Conservation (phyloP, 257 asterid genomes). For the Penstemon barbatus region DNA sequence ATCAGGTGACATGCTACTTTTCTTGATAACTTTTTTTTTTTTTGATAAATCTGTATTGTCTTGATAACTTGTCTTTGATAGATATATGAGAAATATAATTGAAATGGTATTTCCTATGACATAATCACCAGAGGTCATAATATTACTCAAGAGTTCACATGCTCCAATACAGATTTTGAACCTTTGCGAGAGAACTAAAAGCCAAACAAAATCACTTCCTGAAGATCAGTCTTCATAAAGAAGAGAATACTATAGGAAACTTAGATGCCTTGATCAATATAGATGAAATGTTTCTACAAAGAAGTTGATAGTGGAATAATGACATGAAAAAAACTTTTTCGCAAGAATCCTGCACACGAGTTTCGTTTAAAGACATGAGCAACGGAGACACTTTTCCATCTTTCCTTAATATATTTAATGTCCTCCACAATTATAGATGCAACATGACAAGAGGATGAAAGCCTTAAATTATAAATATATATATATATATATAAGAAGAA, state of each 20-base stretch:
- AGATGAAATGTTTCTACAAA: not conserved
- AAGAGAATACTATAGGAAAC: not conserved
- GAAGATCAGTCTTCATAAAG: not conserved
- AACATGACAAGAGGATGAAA: not conserved
- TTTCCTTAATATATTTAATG: not conserved
- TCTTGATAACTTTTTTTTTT: conserved; percentile 1
- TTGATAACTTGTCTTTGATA: conserved; percentile 10
- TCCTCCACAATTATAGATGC: not conserved
- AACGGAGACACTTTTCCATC: not conserved
- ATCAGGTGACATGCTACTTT: not conserved
- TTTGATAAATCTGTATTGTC: too few relatives aligned
- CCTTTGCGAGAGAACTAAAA: not conserved
- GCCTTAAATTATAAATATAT: not conserved
- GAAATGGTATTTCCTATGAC: conserved; percentile 6
- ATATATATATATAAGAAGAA: not conserved
- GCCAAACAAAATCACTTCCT: not conserved
- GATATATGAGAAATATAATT: not conserved
- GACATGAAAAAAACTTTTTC: not conserved
- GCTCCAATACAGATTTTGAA: not conserved
- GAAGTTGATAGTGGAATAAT: not conserved
- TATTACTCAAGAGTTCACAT: not conserved
- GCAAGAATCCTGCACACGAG: not conserved
- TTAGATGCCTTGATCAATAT: conserved; percentile 6
- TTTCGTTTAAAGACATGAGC: not conserved
- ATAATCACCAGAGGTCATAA: conserved; percentile 9